Conservation (phyloP, 192 early-diverging fungal genomes). For the Borealophlyctis nickersoniae region DNA sequence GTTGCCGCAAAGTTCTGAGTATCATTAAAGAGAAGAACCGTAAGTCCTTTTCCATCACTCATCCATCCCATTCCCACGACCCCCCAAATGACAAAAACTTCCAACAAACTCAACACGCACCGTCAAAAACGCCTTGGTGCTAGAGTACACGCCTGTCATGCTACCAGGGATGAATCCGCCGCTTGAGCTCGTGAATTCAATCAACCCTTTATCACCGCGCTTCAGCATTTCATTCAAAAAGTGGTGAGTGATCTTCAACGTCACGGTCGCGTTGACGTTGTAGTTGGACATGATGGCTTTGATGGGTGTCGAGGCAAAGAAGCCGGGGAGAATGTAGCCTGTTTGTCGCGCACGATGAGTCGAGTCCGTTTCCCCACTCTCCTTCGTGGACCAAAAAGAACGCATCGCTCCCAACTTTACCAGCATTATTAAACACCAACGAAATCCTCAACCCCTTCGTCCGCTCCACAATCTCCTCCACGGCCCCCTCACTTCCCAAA, state of each 20-base stretch:
- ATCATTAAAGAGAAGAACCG: too few relatives aligned
- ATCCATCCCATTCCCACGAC: too few relatives aligned
- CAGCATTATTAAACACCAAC: slow-evolving; percentile 62
- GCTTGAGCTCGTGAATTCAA: slow-evolving; percentile 54
- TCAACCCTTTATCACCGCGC: slow-evolving; percentile 30
- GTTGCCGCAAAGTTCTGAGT: slow-evolving; percentile 49
- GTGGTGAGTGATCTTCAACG: slow-evolving; percentile 50
- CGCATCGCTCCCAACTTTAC: too few relatives aligned
- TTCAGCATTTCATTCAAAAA: slow-evolving; percentile 45
- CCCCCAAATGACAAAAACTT: too few relatives aligned
- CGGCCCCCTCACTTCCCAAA: slow-evolving; percentile 46
- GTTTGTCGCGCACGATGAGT: background rate
- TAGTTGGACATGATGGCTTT: slow-evolving; percentile 47
- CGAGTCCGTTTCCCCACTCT: background rate
- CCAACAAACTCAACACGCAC: too few relatives aligned
- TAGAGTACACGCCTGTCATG: slow-evolving; percentile 47
- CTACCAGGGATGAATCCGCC: slow-evolving; percentile 53
- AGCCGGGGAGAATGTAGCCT: slow-evolving; percentile 54
- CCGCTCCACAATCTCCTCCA: slow-evolving; percentile 36
- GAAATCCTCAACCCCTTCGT: slow-evolving; percentile 48
- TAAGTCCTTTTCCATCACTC: too few relatives aligned
- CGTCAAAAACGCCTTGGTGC: slow-evolving; percentile 53
- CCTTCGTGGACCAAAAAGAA: too few relatives aligned
- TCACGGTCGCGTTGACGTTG: slow-evolving; percentile 51
- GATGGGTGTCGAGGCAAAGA: slow-evolving; percentile 42